Conservation (phyloP, 768 basidiomycete genomes). For the Boletellus ananiceps region DNA sequence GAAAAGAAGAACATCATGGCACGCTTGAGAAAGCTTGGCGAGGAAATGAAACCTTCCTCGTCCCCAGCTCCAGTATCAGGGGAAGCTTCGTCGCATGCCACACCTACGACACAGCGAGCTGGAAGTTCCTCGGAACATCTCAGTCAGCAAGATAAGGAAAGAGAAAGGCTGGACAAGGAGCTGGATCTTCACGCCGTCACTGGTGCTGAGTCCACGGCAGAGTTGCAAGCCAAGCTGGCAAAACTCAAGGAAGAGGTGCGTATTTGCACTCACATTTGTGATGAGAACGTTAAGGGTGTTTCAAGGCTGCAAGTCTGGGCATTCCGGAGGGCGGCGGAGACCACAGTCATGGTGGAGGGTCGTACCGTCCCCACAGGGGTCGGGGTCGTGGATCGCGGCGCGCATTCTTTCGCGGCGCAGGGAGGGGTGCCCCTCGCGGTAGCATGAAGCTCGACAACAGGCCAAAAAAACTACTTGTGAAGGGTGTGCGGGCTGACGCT, state of each 20-base stretch:
- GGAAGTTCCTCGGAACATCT: conserved; percentile 25
- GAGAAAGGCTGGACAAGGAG: conserved; percentile 75
- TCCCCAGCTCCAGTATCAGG: conserved; percentile 27
- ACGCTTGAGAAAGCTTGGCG: conserved; percentile 66
- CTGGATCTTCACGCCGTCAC: conserved; percentile 57
- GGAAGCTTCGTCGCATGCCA: conserved; percentile 26
- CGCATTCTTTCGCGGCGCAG: conserved; percentile 53
- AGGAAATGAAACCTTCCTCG: conserved; percentile 60
- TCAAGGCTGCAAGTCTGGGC: conserved; percentile 71
- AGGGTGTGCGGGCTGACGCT: conserved; percentile 55
- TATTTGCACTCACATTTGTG: conserved; percentile 5
- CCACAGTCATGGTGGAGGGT: conserved; percentile 31
- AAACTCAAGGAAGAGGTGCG: conserved; percentile 76
- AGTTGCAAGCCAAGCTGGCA: conserved; percentile 68
- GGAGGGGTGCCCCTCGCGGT: conserved; percentile 62
- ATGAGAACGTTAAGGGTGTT: conserved; percentile 6
- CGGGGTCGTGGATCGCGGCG: conserved; percentile 57
- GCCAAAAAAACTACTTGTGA: conserved; percentile 73
- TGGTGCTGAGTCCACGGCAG: conserved; percentile 53
- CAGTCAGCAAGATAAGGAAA: conserved; percentile 52
- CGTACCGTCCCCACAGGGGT: conserved; percentile 65
- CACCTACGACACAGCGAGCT: conserved; percentile 22
- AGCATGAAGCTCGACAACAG: conserved; percentile 92
- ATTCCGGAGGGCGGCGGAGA: conserved; percentile 47
- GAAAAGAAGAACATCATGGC: conserved; percentile 81